phyloP scores from a whole-genome alignment of 306 rosid species.

The Rosa persica region DNA sequence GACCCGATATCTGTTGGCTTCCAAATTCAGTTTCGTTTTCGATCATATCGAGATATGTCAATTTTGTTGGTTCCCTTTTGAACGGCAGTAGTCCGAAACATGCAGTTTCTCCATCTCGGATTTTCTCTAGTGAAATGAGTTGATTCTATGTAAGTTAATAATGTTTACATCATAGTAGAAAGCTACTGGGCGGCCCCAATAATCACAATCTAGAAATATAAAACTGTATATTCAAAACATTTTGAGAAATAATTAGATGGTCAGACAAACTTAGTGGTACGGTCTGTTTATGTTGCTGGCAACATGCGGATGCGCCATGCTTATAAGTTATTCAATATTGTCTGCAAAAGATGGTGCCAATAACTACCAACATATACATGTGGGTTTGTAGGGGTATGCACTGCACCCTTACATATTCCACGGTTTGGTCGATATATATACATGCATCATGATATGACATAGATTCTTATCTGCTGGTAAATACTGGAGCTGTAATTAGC shows the following conservation, averaged over 20 bases:
- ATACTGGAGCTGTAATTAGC: not conserved
- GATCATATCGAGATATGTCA: not conserved
- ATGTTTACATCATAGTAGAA: not conserved
- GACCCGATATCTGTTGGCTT: not conserved
- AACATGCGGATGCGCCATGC: not conserved
- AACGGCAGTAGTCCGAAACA: not conserved
- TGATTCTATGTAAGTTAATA: not conserved
- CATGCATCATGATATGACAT: too few relatives aligned
- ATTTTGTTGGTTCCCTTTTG: not conserved
- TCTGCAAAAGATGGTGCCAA: not conserved
- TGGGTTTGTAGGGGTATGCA: not conserved
- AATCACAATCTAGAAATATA: not conserved
- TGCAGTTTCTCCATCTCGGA: not conserved
- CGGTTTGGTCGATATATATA: too few relatives aligned
- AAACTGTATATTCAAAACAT: too few relatives aligned
- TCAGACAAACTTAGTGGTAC: not conserved
- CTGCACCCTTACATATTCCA: not conserved
- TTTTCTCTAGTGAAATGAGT: not conserved
- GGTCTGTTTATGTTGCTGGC: not conserved
- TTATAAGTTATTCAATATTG: not conserved
- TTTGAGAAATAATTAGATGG: not conserved
- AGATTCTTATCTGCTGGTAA: not conserved
- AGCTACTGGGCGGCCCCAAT: not conserved
- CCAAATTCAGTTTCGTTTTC: not conserved
- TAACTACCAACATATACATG: constrained; percentile 11